A percentile compares a stretch with the other conserved stretches of the same genome.
These are phyloP conservation scores for Plasmodium knowlesi DNA, from an alignment of 169 alveolate genomes.

Conservation along the genomic window DNA sequence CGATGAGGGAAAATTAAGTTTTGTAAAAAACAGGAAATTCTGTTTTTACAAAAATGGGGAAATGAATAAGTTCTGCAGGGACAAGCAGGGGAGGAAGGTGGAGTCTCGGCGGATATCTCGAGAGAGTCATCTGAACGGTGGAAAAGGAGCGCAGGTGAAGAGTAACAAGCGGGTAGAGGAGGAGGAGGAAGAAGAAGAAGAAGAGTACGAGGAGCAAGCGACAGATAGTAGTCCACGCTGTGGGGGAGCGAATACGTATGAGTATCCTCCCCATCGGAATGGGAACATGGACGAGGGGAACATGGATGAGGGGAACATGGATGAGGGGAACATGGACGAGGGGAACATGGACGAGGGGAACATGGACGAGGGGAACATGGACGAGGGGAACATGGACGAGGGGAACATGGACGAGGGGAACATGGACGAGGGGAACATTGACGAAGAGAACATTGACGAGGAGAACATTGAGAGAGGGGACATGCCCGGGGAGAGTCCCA, in stretches of 20 bases:
- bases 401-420: neutral
- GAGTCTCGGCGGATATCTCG: neutral
- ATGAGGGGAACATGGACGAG: neutral
- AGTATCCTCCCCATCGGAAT: neutral
- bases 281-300: neutral
- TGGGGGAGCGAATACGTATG: neutral
- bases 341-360: neutral
- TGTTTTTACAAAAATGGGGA: slow-evolving; percentile 56
- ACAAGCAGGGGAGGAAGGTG: neutral
- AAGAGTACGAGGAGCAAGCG: neutral
- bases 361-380: neutral
- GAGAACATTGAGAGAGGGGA: no score
- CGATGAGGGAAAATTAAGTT: slow-evolving; percentile 32
- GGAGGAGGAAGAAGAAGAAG: neutral
- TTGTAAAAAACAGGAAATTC: slow-evolving; percentile 38
- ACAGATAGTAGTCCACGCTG: neutral
- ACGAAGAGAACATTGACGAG: neutral
- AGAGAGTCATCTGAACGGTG: neutral
- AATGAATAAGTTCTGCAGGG: neutral
- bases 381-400: neutral
- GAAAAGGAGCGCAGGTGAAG: neutral
- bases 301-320: neutral
- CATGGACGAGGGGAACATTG: neutral
- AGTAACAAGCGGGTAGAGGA: neutral
- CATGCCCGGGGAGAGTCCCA: neutral